These are phyloP conservation scores for Nannizziopsis arthrosporioides DNA, from an alignment of 2,329 filamentous ascomycete genomes.

Conservation along the genomic window DNA sequence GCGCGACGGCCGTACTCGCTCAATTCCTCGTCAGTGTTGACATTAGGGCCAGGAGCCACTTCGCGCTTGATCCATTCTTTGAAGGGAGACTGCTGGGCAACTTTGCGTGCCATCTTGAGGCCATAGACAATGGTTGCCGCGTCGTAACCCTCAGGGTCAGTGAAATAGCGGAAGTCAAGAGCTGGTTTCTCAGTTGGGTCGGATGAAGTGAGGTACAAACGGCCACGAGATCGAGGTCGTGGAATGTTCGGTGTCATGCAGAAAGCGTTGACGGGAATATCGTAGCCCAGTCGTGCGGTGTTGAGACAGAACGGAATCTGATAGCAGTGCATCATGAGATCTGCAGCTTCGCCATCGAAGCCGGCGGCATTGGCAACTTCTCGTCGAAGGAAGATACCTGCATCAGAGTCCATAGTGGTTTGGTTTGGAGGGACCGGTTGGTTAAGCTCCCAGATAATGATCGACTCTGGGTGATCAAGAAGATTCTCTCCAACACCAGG, in stretches of 20 bases:
- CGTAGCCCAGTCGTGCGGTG: slow-evolving; percentile 67
- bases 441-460: slow-evolving; percentile 69
- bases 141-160: slow-evolving; percentile 73
- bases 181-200: slow-evolving; percentile 69
- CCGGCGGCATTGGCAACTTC: slow-evolving; percentile 58
- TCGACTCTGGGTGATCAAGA: slow-evolving; percentile 53
- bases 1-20: slow-evolving; percentile 69
- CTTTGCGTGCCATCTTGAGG: slow-evolving; percentile 62
- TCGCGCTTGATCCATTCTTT: slow-evolving; percentile 73
- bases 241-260: slow-evolving; percentile 92
- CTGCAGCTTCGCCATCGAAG: slow-evolving; percentile 62
- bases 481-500: slow-evolving; percentile 31
- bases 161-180: slow-evolving; percentile 83
- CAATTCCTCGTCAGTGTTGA: slow-evolving; percentile 68
- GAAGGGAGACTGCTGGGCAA: slow-evolving; percentile 66
- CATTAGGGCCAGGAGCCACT: slow-evolving; percentile 61
- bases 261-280: slow-evolving; percentile 62
- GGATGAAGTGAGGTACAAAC: slow-evolving; percentile 62
- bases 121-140: slow-evolving; percentile 69
- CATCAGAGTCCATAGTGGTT: slow-evolving; percentile 85
- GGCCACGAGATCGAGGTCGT: slow-evolving; percentile 64
- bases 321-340: slow-evolving; percentile 96
- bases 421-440: slow-evolving; percentile 64
- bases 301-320: slow-evolving; percentile 87
- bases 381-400: slow-evolving; percentile 75